Conservation (phyloP, 306 rosid genomes). For the Elaeagnus macrophylla region DNA sequence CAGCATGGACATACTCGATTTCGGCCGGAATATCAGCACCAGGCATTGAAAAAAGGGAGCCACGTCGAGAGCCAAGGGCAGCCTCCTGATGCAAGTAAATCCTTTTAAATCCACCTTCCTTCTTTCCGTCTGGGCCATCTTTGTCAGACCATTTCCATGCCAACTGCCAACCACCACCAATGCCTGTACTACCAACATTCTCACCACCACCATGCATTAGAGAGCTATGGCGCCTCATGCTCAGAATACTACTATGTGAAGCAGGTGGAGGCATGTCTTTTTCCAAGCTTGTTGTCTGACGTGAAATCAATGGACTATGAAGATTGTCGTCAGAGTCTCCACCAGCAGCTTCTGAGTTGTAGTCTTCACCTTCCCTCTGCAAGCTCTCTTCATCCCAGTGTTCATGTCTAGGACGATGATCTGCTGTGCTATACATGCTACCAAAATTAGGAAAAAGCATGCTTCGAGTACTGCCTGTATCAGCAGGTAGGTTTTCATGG, state of each 20-base stretch:
- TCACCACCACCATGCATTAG: constrained; percentile 10
- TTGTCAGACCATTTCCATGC: constrained; percentile 14
- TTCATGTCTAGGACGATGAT: neutral
- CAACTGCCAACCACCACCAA: constrained; percentile 27
- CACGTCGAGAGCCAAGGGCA: neutral
- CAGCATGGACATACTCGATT: constrained; percentile 2
- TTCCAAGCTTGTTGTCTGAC: neutral
- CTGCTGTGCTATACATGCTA: neutral
- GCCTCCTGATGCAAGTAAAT: constrained; percentile 20
- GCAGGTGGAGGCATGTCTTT: neutral
- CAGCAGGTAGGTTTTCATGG: constrained; percentile 16
- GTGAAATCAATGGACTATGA: constrained; percentile 21
- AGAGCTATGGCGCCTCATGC: constrained; percentile 1
- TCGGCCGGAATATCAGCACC: constrained; percentile 3
- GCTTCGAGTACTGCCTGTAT: constrained; percentile 7
- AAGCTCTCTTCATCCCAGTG: constrained; percentile 24
- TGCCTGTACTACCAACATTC: constrained; percentile 4
- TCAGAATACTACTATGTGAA: neutral
- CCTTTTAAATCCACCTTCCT: constrained; percentile 16
- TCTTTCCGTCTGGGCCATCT: constrained; percentile 15
- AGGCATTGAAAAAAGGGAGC: constrained; percentile 9
- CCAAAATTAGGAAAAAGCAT: constrained; percentile 4
- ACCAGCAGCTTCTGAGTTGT: neutral
- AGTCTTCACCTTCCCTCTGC: constrained; percentile 5
- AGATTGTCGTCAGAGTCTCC: constrained; percentile 9